phyloP scores from a whole-genome alignment of 1,284 basidiomycete species.

The Cryptococcus neoformans region DNA sequence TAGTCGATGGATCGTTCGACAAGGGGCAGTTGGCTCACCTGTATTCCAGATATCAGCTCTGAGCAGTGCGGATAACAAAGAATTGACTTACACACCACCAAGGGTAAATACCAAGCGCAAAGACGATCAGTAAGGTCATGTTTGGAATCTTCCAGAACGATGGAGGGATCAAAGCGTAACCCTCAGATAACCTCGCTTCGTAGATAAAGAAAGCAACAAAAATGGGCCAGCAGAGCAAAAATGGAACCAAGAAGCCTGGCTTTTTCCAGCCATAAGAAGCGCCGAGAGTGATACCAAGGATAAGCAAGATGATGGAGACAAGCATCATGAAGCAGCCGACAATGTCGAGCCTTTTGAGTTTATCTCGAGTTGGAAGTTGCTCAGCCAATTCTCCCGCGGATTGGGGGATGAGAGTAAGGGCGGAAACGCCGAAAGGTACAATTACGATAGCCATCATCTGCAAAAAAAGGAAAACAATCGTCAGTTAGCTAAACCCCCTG shows the following conservation, averaged over 20 bases:
- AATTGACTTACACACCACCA: constrained; percentile 17
- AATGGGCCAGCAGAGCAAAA: constrained; percentile 38
- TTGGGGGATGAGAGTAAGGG: constrained; percentile 25
- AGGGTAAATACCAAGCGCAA: constrained; percentile 25
- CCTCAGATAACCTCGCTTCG: constrained; percentile 24
- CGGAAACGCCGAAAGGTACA: constrained; percentile 25
- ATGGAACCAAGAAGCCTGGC: constrained; percentile 43
- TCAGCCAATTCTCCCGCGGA: constrained; percentile 22
- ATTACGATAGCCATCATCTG: constrained; percentile 22
- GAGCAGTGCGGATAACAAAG: too few relatives aligned
- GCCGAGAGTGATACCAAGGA: constrained; percentile 45
- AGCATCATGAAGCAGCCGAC: constrained; percentile 35
- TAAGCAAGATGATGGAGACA: constrained; percentile 38
- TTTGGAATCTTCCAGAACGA: constrained; percentile 37
- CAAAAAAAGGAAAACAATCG: background rate
- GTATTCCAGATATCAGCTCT: too few relatives aligned
- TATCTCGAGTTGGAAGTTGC: constrained; percentile 9
- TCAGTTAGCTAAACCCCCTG: background rate
- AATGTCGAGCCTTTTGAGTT: constrained; percentile 39
- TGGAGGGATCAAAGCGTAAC: constrained; percentile 31
- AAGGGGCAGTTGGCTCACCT: constrained; percentile 16
- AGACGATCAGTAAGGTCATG: constrained; percentile 28
- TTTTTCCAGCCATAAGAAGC: constrained; percentile 40
- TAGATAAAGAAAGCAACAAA: constrained; percentile 39
- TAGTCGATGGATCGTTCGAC: constrained; percentile 19